These are phyloP conservation scores for Stachybotrys elegans DNA, from an alignment of 2,329 filamentous ascomycete species.

Conservation along the genomic window DNA sequence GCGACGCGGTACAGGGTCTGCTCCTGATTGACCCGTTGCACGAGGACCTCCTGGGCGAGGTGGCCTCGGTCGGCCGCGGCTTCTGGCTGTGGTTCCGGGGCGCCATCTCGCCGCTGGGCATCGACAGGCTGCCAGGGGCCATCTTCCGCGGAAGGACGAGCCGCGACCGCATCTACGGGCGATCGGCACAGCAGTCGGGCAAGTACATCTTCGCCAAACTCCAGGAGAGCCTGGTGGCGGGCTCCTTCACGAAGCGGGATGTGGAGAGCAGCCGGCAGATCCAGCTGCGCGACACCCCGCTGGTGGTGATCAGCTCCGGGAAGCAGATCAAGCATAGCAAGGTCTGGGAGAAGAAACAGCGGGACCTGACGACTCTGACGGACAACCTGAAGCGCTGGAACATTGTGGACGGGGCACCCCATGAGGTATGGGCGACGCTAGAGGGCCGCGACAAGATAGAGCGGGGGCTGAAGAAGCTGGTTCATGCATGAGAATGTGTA, in stretches of 20 bases:
- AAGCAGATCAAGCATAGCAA: constrained; percentile 59
- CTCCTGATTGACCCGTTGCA: constrained; percentile 86
- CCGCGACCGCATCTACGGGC: constrained; percentile 80
- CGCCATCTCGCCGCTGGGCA: constrained; percentile 77
- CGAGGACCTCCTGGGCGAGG: constrained; percentile 70
- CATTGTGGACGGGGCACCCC: constrained; percentile 76
- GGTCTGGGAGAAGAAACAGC: constrained; percentile 79
- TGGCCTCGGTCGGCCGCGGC: constrained; percentile 65
- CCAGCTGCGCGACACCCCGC: constrained; percentile 67
- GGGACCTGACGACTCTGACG: constrained; percentile 77
- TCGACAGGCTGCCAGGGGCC: constrained; percentile 75
- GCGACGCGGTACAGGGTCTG: constrained; percentile 68
- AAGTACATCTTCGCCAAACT: constrained; percentile 87
- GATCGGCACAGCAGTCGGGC: constrained; percentile 70
- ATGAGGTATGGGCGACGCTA: constrained; percentile 76
- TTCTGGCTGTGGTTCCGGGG: constrained; percentile 86
- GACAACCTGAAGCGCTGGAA: constrained; percentile 79
- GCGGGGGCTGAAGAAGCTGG: constrained; percentile 67
- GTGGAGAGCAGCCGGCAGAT: constrained; percentile 74
- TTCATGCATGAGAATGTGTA: constrained; percentile 36
- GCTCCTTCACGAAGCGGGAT: constrained; percentile 79
- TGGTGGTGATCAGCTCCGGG: constrained; percentile 81
- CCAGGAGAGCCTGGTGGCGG: constrained; percentile 86
- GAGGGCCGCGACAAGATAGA: constrained; percentile 73
- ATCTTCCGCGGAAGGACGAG: constrained; percentile 76